Base-by-base conservation (phyloP, 2,329 filamentous ascomycete species). In the Aureobasidium uvarum region DNA sequence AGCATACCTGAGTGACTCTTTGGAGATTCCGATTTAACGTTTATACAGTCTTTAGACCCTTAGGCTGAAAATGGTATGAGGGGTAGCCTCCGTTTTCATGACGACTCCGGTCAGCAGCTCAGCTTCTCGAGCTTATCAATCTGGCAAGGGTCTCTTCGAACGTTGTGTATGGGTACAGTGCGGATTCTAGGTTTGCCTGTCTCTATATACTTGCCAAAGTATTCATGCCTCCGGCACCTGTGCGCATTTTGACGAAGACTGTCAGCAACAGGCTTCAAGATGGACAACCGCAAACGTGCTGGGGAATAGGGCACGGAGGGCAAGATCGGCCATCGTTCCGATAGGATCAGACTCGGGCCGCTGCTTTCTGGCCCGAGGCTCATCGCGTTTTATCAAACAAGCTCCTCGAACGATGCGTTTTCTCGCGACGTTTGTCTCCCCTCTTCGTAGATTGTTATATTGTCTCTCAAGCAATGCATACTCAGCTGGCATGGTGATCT, bases 311-410 rank as follows among this genome's bases (percentile, higher is more conserved):
- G 58, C 59, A 39, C 10, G 38, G n/a, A 63, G 60, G 48, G 58
- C 59, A 39, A 23, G 38, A 38, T 54, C 60, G 60, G 60, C 48
- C 36, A 20, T 2, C 16, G 7, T n/a, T 54, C 60, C 60, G 60
- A 63, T 54, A 52, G 60, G 46, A 23, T 45, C 38, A 54, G 36
- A 52, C 23, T 63, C 60, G 60, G 60, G 25, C 60, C 60, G 60
- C 60, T 45, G 8, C 16, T 41, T 38, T 63, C 48, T 48, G 36
- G 25, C 2, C 33, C 45, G 31, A 39, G 20, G 33, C 45, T 33
- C 43, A 51, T 39, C 58, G 25, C 23, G 23, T 33, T 16, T 10
- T 14, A 6, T 20, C 54, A 20, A 55, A 54, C 52, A 41, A 55
- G 20, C n/a, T 25, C 31, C 7, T 39, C 16, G 13, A 18, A 23